Evolutionary conservation across 2,329 filamentous ascomycete genomes (phyloP).

Genomic region (Ascochyta koolunga): DNA sequence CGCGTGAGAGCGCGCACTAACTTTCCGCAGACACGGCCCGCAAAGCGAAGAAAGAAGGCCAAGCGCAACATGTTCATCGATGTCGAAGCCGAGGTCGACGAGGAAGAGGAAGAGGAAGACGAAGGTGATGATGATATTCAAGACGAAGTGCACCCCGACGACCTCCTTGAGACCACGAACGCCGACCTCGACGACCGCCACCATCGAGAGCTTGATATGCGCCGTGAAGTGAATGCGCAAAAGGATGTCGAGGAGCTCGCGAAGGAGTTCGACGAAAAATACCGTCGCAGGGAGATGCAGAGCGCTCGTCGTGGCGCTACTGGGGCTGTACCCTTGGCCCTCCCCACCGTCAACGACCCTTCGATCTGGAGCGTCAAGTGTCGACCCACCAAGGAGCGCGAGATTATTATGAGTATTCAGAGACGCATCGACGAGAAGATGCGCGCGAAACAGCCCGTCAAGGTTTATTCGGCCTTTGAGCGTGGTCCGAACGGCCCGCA

Average conservation of each 20-base stretch:
- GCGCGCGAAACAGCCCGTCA: conserved; percentile 78
- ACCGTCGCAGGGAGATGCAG: conserved; percentile 69
- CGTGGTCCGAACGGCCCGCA: conserved; percentile 75
- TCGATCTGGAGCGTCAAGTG: conserved; percentile 94
- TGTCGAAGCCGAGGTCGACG: conserved; percentile 97
- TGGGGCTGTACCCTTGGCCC: conserved; percentile 62
- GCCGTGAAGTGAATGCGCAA: conserved; percentile 83
- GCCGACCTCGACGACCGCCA: conserved; percentile 87
- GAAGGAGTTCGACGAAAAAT: conserved; percentile 78
- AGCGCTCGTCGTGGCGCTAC: conserved; percentile 38
- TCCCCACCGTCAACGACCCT: conserved; percentile 93
- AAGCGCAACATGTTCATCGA: conserved; percentile 89
- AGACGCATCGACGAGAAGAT: conserved; percentile 84
- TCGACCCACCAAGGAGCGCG: conserved; percentile 93
- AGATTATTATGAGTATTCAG: conserved; percentile 85
- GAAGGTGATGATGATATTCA: conserved; percentile 84
- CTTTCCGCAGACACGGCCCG: conserved; percentile 66
- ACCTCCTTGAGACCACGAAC: conserved; percentile 77
- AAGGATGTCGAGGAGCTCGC: conserved; percentile 95
- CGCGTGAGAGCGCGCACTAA: conserved; percentile 23
- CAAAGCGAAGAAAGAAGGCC: conserved; percentile 78
- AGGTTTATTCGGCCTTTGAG: conserved; percentile 91
- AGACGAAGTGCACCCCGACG: conserved; percentile 88
- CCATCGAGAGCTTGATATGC: conserved; percentile 91
- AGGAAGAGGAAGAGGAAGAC: conserved; percentile 81